Percentiles rank a stretch among this genome's conserved stretches.
These are phyloP conservation scores for Alternaria incomplexa DNA, from an alignment of 2,329 filamentous ascomycete species.

Conservation along the genomic window DNA sequence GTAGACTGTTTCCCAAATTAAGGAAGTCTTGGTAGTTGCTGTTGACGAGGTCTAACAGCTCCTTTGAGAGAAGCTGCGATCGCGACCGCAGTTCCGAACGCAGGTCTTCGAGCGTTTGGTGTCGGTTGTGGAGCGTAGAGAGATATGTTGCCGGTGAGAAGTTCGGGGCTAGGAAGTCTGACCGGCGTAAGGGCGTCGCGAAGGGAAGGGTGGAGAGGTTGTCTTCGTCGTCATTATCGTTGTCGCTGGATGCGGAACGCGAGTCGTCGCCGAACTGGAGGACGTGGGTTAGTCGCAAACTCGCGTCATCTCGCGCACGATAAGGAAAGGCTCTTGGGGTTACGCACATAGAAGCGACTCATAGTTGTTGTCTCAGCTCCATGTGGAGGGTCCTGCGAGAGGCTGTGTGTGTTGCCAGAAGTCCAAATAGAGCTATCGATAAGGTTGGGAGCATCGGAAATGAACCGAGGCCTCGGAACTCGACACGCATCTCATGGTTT, in stretches of 20 bases:
- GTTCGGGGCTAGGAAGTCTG: constrained; percentile 75
- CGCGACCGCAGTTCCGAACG: constrained; percentile 84
- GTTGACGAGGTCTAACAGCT: constrained; percentile 94
- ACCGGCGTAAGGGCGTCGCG: constrained; percentile 80
- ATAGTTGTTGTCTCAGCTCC: constrained; percentile 39
- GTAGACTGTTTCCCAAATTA: constrained; percentile 78
- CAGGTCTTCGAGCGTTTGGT: constrained; percentile 95
- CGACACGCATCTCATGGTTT: constrained; percentile 3
- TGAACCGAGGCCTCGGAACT: constrained; percentile 30
- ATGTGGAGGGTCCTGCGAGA: constrained; percentile 2
- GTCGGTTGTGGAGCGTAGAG: constrained; percentile 80
- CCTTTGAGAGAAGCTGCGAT: constrained; percentile 77
- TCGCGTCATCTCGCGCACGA: not conserved
- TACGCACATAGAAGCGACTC: constrained; percentile 57
- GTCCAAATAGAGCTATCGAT: constrained; percentile 30
- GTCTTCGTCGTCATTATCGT: constrained; percentile 59
- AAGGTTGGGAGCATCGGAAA: constrained; percentile 32
- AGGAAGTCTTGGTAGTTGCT: constrained; percentile 93
- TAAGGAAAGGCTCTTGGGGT: not conserved
- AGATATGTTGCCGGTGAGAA: constrained; percentile 87
- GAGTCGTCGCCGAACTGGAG: constrained; percentile 19
- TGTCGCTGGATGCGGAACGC: constrained; percentile 8
- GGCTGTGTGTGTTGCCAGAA: constrained; percentile 6
- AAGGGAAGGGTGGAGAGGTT: constrained; percentile 76
- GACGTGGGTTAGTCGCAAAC: not conserved